These are phyloP conservation scores for Colletotrichum sublineola DNA, from an alignment of 2,329 filamentous ascomycete species.

Conservation along the genomic window DNA sequence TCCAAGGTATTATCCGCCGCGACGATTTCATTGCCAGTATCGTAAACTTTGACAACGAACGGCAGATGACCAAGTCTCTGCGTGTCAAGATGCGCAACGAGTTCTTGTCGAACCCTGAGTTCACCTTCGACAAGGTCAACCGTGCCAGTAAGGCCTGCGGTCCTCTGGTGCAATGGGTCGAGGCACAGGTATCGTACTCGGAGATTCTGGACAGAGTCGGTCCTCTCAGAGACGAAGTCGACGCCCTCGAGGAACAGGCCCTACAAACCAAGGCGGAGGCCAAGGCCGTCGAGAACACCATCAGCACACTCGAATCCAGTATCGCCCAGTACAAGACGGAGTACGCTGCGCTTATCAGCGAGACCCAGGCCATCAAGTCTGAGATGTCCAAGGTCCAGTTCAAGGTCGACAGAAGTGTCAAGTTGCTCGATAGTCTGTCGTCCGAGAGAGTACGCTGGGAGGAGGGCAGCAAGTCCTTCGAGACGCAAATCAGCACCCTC, in stretches of 20 bases:
- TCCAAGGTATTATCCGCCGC: slow-evolving; percentile 87
- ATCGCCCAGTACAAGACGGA: slow-evolving; percentile 97
- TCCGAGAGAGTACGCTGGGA: slow-evolving; percentile 96
- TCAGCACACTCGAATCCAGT: slow-evolving; percentile 85
- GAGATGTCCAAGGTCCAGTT: slow-evolving; percentile 98
- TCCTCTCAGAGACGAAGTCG: slow-evolving; percentile 90
- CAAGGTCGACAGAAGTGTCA: slow-evolving; percentile 97
- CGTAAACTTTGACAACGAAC: slow-evolving; percentile 95
- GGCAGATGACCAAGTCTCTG: slow-evolving; percentile 87
- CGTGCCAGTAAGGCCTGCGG: slow-evolving; percentile 97
- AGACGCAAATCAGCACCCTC: slow-evolving; percentile 96
- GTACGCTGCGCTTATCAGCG: slow-evolving; percentile 94
- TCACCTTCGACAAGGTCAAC: slow-evolving; percentile 96
- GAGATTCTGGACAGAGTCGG: slow-evolving; percentile 95
- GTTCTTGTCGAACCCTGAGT: slow-evolving; percentile 92
- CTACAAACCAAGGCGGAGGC: slow-evolving; percentile 94
- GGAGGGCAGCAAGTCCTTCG: slow-evolving; percentile 96
- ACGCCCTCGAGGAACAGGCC: slow-evolving; percentile 86
- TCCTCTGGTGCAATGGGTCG: slow-evolving; percentile 95
- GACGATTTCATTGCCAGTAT: slow-evolving; percentile 99
- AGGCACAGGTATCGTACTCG: slow-evolving; percentile 97
- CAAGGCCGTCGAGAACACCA: slow-evolving; percentile 89
- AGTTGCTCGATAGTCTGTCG: slow-evolving; percentile 92
- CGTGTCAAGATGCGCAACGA: slow-evolving; percentile 92
- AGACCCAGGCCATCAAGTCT: slow-evolving; percentile 95